Evolutionary conservation across 768 basidiomycete species (phyloP), one percentile per base, ranked within the genome.

Genomic region (Suillus placidus): DNA sequence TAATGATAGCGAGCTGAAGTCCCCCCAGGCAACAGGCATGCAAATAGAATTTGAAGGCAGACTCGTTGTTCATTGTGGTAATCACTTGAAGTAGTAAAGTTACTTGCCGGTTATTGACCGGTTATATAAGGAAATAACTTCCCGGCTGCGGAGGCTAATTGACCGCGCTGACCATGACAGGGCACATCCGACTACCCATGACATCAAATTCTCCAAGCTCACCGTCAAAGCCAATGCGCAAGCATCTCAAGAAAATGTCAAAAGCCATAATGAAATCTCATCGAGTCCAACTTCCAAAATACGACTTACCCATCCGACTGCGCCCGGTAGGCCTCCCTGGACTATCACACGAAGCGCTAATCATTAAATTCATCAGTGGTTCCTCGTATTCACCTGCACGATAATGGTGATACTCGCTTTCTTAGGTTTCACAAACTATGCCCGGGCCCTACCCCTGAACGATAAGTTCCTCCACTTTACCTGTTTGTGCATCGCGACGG

Each of bases 391-490:
- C 71, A 92, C 93, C 37, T 79, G 77, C 68, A 42, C 88, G 34
- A 82, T 92, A 61, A 91, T 94, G 86, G 71, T 89, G 42, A 65
- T 86, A 10, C 83, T 95, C 18, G 92, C 88, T 4, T 82, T 94
- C 62, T 79, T 95, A 23, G 92, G 93, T 14, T 87, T 95, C 76
- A 91, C 93, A 49, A 85, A 91, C 77, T 80, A 90, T 69, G 80
- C 87, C 20, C 81, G 81, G 66, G 77, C 85, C 13, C 72, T 93
- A 30, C 91, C 91, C 1, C 72, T 94, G 20, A 92, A 92, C 72
- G 89, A 90, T 84, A 93, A 93, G 76, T 73, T 94, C 18, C 78
- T 93, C 34, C 93, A 91, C 71, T 92, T 95, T 72, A 69, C 91
- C 13, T 93, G 91, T 75, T 90, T 95, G 65, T 81, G 81, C 62